Conservation (phyloP, 1,284 basidiomycete species). For the Clitocybe nebularis region DNA sequence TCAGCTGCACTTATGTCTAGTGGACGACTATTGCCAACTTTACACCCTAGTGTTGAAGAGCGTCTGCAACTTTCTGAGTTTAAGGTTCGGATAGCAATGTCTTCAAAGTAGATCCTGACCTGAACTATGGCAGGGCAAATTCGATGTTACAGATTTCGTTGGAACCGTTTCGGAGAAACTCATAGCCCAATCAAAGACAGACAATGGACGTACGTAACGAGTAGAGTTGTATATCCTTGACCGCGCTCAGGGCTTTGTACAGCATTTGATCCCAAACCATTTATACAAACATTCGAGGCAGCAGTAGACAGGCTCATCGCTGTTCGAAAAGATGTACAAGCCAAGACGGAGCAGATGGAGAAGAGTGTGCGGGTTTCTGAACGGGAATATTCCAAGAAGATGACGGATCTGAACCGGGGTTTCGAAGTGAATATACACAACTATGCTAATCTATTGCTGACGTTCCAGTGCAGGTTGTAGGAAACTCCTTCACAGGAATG, state of each 20-base stretch:
- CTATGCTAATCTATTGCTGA: too few relatives aligned
- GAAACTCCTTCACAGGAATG: constrained; percentile 80
- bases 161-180: constrained; percentile 82
- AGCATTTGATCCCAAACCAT: constrained; percentile 95
- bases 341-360: constrained; percentile 88
- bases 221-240: constrained; percentile 1
- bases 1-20: too few relatives aligned
- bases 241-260: constrained; percentile 9
- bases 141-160: constrained; percentile 90
- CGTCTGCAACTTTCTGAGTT: constrained; percentile 67
- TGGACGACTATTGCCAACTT: constrained; percentile 20
- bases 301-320: constrained; percentile 85
- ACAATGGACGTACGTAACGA: constrained; percentile 71
- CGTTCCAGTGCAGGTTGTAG: constrained; percentile 76
- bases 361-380: constrained; percentile 89
- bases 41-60: constrained; percentile 57
- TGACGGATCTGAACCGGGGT: constrained; percentile 86
- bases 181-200: constrained; percentile 78
- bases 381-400: constrained; percentile 90
- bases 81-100: constrained; percentile 39
- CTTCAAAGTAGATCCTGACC: constrained; percentile 7
- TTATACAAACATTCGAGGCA: constrained; percentile 88
- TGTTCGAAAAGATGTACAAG: constrained; percentile 84
- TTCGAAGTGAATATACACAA: constrained; percentile 68
- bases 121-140: constrained; percentile 62